phyloP scores from a whole-genome alignment of 352 stramenopile genomes.

The Pythium grandisporangium region DNA sequence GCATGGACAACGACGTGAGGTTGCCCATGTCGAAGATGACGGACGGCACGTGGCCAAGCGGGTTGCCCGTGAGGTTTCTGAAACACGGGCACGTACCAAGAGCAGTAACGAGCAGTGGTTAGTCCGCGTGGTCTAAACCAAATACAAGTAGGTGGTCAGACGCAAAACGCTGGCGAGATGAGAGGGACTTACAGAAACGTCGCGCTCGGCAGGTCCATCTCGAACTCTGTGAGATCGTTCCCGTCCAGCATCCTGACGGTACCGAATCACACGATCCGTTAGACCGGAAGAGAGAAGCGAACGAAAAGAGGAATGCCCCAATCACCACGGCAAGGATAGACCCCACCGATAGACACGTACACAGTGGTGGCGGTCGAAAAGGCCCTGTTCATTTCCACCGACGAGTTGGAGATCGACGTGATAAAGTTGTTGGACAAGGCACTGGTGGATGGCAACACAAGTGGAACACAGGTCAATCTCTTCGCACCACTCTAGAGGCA shows the following conservation, averaged over 20 bases:
- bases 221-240: slow-evolving; percentile 36
- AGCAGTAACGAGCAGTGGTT: not conserved
- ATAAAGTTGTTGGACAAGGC: slow-evolving; percentile 49
- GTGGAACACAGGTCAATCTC: no score
- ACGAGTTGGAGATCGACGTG: slow-evolving; percentile 21
- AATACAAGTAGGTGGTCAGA: not conserved
- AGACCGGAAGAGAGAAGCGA: not conserved
- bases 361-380: slow-evolving; percentile 19
- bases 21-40: slow-evolving; percentile 30
- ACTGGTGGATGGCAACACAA: no score
- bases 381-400: slow-evolving; percentile 16
- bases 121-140: slow-evolving; percentile 6
- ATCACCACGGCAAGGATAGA: no score
- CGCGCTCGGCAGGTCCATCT: slow-evolving; percentile 18
- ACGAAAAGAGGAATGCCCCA: not conserved
- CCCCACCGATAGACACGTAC: no score
- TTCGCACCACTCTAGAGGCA: no score
- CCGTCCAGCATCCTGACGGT: slow-evolving; percentile 18
- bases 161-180: slow-evolving; percentile 1
- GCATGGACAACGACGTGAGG: slow-evolving; percentile 39
- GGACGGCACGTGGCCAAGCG: slow-evolving; percentile 29
- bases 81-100: not conserved
- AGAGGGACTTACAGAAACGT: slow-evolving; percentile 14
- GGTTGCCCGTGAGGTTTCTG: slow-evolving; percentile 37
- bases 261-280: not conserved